These are phyloP conservation scores for Leccinum variabile DNA, from an alignment of 1,284 basidiomycete species.

Conservation along the genomic window DNA sequence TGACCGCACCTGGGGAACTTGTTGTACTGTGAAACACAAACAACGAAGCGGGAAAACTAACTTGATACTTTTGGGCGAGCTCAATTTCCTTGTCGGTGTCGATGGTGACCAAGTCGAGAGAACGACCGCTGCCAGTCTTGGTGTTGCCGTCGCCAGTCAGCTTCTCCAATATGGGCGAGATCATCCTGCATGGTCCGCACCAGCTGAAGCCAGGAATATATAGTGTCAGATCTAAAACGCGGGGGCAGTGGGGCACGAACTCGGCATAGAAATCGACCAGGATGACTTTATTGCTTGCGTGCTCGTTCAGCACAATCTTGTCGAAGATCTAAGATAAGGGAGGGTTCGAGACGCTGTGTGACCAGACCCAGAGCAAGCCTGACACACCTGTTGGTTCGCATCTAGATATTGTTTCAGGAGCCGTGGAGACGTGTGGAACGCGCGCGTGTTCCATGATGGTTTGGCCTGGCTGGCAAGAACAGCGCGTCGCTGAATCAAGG, in stretches of 20 bases:
- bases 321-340: slow-evolving; percentile 46
- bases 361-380: not conserved
- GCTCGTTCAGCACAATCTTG: slow-evolving; percentile 39
- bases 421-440: slow-evolving; percentile 30
- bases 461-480: slow-evolving; percentile 5
- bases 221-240: slow-evolving; percentile 6
- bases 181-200: slow-evolving; percentile 70
- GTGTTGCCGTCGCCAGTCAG: slow-evolving; percentile 44
- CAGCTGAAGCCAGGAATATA: slow-evolving; percentile 46
- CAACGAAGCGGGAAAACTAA: slow-evolving; percentile 27
- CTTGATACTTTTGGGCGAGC: slow-evolving; percentile 53
- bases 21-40: not conserved
- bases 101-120: slow-evolving; percentile 68
- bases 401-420: slow-evolving; percentile 37
- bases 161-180: slow-evolving; percentile 64
- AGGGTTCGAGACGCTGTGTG: not conserved
- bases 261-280: slow-evolving; percentile 78
- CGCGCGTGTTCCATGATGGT: slow-evolving; percentile 8
- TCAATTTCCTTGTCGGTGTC: slow-evolving; percentile 56
- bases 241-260: slow-evolving; percentile 42
- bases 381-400: slow-evolving; percentile 36
- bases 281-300: slow-evolving; percentile 51
- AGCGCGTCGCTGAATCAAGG: slow-evolving; percentile 11
- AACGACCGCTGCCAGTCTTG: slow-evolving; percentile 52
- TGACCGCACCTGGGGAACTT: slow-evolving; percentile 49